Base-by-base conservation (phyloP, 352 stramenopile species). In the Phytophthora citrophthora region DNA sequence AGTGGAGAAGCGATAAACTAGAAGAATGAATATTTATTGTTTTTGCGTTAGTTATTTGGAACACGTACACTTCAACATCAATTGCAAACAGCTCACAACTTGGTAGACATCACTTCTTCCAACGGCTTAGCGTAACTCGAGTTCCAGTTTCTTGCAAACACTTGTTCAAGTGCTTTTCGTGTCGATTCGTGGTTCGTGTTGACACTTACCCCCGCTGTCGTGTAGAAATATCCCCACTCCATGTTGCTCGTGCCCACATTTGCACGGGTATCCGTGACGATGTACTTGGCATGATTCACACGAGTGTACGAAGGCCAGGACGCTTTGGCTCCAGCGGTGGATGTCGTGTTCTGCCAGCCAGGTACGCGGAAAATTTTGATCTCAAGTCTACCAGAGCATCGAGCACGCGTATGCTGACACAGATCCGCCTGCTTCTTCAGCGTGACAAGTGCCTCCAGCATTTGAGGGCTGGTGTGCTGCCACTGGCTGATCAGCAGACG, bases 161-260 rank as follows among this genome's bases (percentile, higher is more conserved):
- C 50, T 8, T 61, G 55, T 46, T 91, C 71, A 43, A 95, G 77
- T 15, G 79, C 64, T 36, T 69, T 43, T 18, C 83, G 79, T 36
- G 77, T 89, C 11, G 61, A 29, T 29, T 82, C 68, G 62, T 91
- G 72, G 56, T 94, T 78, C n/a, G 81, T 92, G 57, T 95, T 94
- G 24, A 95, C 64, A 34, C 83, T 93, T 18, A 77, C 79, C 15
- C 85, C 87, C 18, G 87, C 83, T 10, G 85, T 94, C 13, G 87
- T 90, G 77, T 95, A 89, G 58, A 94, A 95, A 62, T 95, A 95
- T 9, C 83, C 80, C 87, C 87, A 93, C 70, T 91, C 82, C 82
- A 93, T 93, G 68, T 95, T 95, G 60, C 85, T 94, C 31, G 85
- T 94, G 20, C 87, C 85, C n/a, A 95, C 68, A 61, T 95, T 95